Conservation (phyloP, 2,329 filamentous ascomycete genomes). For the Endoconidiophora polonica region DNA sequence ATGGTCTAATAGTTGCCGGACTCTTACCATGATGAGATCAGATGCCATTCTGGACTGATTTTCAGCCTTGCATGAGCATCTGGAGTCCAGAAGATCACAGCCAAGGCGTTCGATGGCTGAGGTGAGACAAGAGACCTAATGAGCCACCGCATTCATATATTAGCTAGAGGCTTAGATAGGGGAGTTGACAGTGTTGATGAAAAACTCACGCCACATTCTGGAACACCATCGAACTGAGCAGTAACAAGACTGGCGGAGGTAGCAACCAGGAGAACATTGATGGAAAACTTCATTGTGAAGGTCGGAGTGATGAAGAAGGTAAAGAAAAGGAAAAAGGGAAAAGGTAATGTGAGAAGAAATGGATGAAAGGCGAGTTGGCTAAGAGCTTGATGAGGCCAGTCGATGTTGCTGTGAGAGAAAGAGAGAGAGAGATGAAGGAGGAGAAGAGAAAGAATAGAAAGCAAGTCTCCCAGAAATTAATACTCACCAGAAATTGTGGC, state of each 20-base stretch:
- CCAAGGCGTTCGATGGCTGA: constrained; percentile 22
- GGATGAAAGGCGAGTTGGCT: too few relatives aligned
- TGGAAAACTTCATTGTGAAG: constrained; percentile 26
- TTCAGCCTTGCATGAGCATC: constrained; percentile 24
- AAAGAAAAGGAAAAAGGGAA: too few relatives aligned
- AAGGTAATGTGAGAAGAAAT: too few relatives aligned
- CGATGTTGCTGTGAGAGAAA: too few relatives aligned
- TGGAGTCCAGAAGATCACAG: constrained; percentile 22
- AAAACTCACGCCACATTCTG: constrained; percentile 26
- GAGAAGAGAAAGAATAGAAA: too few relatives aligned
- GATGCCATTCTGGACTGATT: constrained; percentile 20
- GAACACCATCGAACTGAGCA: constrained; percentile 23
- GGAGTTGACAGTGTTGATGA: neutral
- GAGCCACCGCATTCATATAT: neutral
- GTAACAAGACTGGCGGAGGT: constrained; percentile 21
- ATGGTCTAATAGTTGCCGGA: constrained; percentile 10
- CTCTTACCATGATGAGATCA: constrained; percentile 13
- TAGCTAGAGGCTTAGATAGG: neutral
- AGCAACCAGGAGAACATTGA: constrained; percentile 12
- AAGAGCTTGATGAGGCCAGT: too few relatives aligned
- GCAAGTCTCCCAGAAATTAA: too few relatives aligned
- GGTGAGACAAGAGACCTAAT: constrained; percentile 21
- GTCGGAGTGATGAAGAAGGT: too few relatives aligned
- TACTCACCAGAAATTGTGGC: too few relatives aligned
- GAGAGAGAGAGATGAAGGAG: too few relatives aligned